Percentiles rank a stretch among this genome's conserved stretches.
These are phyloP conservation scores for Calocybe indica DNA, from an alignment of 768 basidiomycete genomes.

Conservation along the genomic window DNA sequence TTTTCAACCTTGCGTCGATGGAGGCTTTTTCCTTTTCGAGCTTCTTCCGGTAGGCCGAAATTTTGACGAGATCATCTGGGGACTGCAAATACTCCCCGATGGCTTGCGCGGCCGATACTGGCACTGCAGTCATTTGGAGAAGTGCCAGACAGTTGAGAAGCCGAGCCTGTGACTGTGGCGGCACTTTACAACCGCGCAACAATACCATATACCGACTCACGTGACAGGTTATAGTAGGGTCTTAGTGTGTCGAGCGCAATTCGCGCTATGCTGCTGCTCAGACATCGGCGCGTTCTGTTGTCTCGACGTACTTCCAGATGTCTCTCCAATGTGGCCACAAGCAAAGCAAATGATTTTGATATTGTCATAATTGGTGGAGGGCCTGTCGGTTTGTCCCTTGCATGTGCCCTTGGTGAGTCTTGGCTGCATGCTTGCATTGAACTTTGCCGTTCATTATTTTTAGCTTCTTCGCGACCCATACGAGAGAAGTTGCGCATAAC, in stretches of 20 bases:
- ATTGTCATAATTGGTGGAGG: conserved; percentile 95
- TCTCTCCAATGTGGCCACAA: no score
- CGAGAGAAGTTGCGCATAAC: conserved; percentile 55
- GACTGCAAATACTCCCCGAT: conserved; percentile 89
- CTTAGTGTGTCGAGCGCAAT: no score
- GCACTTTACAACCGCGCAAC: no score
- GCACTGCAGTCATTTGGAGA: conserved; percentile 38
- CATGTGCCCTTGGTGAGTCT: conserved; percentile 72
- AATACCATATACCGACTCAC: no score
- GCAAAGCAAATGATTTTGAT: conserved; percentile 50
- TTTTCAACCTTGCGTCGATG: conserved; percentile 85
- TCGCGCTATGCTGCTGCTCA: no score
- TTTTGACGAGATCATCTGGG: conserved; percentile 89
- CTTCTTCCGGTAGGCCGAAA: conserved; percentile 86
- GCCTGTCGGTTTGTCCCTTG: conserved; percentile 85
- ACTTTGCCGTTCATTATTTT: neutral
- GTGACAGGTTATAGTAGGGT: no score
- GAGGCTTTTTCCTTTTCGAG: conserved; percentile 95
- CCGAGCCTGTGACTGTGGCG: no score
- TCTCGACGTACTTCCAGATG: no score
- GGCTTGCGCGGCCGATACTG: conserved; percentile 77
- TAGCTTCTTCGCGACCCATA: conserved; percentile 50
- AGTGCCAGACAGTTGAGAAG: conserved; percentile 3
- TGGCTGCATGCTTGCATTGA: conserved; percentile 1
- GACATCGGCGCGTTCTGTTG: no score